Conservation (phyloP, 176 grass and related monocot species). For the Saccharum spontaneum region DNA sequence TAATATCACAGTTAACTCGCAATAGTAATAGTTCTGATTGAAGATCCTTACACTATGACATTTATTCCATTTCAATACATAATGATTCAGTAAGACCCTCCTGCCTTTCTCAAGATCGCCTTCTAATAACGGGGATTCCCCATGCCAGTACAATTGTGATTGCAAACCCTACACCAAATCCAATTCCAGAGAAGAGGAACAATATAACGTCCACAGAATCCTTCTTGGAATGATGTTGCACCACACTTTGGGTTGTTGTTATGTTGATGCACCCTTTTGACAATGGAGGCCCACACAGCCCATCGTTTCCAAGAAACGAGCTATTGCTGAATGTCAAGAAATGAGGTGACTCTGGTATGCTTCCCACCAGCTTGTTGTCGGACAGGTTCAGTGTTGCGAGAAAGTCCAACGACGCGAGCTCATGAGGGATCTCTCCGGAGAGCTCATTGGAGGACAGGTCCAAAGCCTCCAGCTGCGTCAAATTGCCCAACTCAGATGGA, state of each 20-base stretch:
- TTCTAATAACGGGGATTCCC: background rate
- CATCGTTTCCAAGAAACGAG: background rate
- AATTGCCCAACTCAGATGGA: background rate
- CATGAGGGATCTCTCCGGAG: slow-evolving; percentile 17
- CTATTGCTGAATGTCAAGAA: background rate
- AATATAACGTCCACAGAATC: background rate
- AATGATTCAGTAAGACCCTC: background rate
- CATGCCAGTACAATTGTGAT: background rate
- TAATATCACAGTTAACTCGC: background rate
- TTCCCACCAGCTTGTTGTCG: slow-evolving; percentile 31
- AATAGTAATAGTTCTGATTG: background rate
- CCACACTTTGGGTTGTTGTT: background rate
- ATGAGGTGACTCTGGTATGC: slow-evolving; percentile 12
- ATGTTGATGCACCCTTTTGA: background rate
- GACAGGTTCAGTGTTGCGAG: slow-evolving; percentile 39
- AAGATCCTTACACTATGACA: background rate
- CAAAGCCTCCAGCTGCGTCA: slow-evolving; percentile 32
- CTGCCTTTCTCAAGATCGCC: background rate
- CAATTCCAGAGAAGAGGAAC: slow-evolving; percentile 3
- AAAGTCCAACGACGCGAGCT: slow-evolving; percentile 28
- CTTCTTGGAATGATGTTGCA: background rate
- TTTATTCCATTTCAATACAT: background rate
- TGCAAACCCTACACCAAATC: slow-evolving; percentile 5
- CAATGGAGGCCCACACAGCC: background rate
- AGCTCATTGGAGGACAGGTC: slow-evolving; percentile 48